Base-by-base conservation (phyloP, 192 early-diverging fungal genomes). In the Jimgerdemannia lactiflua region DNA sequence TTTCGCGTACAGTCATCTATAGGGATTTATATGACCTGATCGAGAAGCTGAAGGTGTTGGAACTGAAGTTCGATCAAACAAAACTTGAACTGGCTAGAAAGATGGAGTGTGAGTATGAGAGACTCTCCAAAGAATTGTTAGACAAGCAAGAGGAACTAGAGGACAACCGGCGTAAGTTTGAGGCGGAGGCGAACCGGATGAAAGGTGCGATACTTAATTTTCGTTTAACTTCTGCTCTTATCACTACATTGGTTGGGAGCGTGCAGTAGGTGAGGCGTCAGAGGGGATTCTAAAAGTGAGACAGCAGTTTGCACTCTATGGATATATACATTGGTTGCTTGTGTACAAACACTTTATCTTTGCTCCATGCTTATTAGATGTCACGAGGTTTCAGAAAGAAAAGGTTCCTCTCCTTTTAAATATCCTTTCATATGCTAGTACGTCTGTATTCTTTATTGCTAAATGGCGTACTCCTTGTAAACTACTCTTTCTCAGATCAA, bases 21-120 rank as follows among this genome's bases (percentile, higher is more conserved):
- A 79, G 70, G 18, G 74, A 79, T 42, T 70, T 79, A 17, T 70
- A 75, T 59, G 29, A 20, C 69, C 65, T 64, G 42, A 69, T 75
- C 39, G 64, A 70, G 4, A 70, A 75, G 39, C 63, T 77, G 59
- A 41, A 77, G 40, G 42, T 41, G 42, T 54, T 77, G 17, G 76
- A 77, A 41, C 54, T 73, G n/a, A n/a, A 73, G 42, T 73, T 49
- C n/a, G 71, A 77, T 40, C 44, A 69, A 17, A 20, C 70, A 17
- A 73, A 71, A 54, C 29, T 41, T 2, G 54, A 77, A 19, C 59
- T 77, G 18, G 54, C 72, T 7, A 66, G 42, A 63, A 72, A 73
- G 29, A 71, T 77, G n/a, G 76, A 77, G 63, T 20, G 20, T n/a
- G 54, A 66, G 4, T 77, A 73, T 73, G 42, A 73, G 3, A 19